Percentiles rank a stretch among this genome's conserved stretches.
phyloP scores from a whole-genome alignment of 1,284 basidiomycete genomes.

The Paramarasmius palmivorus region DNA sequence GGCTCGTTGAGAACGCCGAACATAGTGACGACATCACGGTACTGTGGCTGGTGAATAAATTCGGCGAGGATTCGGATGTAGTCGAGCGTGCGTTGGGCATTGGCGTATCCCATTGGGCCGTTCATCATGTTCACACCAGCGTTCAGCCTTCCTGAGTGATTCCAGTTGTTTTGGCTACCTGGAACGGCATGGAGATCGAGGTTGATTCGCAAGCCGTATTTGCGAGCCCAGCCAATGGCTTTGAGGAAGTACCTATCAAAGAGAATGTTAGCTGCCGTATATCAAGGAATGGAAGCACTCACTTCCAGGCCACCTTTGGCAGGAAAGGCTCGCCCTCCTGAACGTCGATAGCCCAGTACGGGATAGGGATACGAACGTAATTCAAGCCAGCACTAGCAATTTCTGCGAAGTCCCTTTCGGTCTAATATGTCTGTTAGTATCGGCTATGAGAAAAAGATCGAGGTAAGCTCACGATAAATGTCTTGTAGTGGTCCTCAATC shows the following conservation, averaged over 20 bases:
- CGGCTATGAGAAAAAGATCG: slow-evolving; percentile 1
- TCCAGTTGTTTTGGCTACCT: slow-evolving; percentile 83
- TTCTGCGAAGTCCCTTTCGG: slow-evolving; percentile 90
- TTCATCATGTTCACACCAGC: slow-evolving; percentile 64
- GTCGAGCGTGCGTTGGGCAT: slow-evolving; percentile 89
- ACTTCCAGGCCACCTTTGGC: slow-evolving; percentile 76
- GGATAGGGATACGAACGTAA: slow-evolving; percentile 84
- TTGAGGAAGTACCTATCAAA: slow-evolving; percentile 77
- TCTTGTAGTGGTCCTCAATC: slow-evolving; percentile 86
- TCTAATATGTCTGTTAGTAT: slow-evolving; percentile 44
- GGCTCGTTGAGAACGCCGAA: slow-evolving; percentile 84
- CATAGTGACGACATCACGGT: slow-evolving; percentile 81
- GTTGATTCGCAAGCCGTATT: slow-evolving; percentile 93
- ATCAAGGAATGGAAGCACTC: slow-evolving; percentile 27
- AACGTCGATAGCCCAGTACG: slow-evolving; percentile 89
- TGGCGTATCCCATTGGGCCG: slow-evolving; percentile 68
- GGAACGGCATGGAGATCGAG: slow-evolving; percentile 84
- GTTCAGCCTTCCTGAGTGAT: slow-evolving; percentile 74
- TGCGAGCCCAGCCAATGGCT: slow-evolving; percentile 92
- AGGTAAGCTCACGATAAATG: slow-evolving; percentile 70
- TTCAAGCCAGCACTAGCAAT: slow-evolving; percentile 91
- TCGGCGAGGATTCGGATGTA: slow-evolving; percentile 87
- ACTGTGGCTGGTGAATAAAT: slow-evolving; percentile 91
- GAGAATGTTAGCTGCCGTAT: not conserved
- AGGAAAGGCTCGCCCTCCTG: slow-evolving; percentile 81